Evolutionary conservation across 2,329 filamentous ascomycete genomes (phyloP).

Genomic region (Xylariaceae sp.): DNA sequence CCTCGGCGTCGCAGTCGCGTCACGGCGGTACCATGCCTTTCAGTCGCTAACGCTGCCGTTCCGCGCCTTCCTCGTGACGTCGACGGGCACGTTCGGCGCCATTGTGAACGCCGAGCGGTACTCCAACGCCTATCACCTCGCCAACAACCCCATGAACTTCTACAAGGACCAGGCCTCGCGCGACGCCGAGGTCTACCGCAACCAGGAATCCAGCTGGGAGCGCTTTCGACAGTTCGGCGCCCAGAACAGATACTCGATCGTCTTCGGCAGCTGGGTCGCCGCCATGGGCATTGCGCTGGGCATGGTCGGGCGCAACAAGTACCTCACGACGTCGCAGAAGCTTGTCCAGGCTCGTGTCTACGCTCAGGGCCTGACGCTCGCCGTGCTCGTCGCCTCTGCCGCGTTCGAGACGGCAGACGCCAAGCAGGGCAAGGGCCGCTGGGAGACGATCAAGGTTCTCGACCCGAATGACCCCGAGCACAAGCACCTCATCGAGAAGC

Average conservation of each 20-base stretch:
- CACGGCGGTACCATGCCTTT: constrained; percentile 71
- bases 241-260: constrained; percentile 81
- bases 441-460: constrained; percentile 78
- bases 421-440: constrained; percentile 69
- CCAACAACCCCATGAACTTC: constrained; percentile 61
- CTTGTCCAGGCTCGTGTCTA: constrained; percentile 93
- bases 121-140: constrained; percentile 61
- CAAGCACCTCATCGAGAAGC: constrained; percentile 81
- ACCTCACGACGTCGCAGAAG: constrained; percentile 75
- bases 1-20: constrained; percentile 63
- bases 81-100: constrained; percentile 75
- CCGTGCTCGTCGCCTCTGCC: constrained; percentile 76
- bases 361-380: constrained; percentile 83
- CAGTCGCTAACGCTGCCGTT: constrained; percentile 81
- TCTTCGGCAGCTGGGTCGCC: constrained; percentile 76
- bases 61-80: constrained; percentile 84
- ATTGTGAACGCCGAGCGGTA: constrained; percentile 83
- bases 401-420: constrained; percentile 78
- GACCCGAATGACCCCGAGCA: constrained; percentile 80
- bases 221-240: constrained; percentile 69
- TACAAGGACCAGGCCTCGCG: constrained; percentile 64
- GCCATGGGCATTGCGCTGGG: constrained; percentile 72
- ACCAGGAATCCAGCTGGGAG: constrained; percentile 54
- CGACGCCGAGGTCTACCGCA: constrained; percentile 49
- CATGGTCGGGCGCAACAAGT: constrained; percentile 73